Base-by-base conservation (phyloP, 345 rosid genomes). In the Noccaea bulbosa region DNA sequence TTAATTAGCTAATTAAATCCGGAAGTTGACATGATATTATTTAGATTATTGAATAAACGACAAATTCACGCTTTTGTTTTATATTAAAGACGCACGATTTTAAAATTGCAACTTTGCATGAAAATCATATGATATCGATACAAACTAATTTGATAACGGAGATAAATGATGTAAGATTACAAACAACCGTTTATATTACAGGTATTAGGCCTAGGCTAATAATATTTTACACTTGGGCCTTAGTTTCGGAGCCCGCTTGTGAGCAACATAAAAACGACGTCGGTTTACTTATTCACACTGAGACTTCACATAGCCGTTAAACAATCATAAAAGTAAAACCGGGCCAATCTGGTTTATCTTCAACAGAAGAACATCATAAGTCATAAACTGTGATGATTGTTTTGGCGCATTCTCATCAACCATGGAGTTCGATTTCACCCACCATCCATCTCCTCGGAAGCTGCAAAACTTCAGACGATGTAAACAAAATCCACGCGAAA, bases 401-500 rank as follows among this genome's bases (percentile, higher is more conserved):
- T 46, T 78, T n/a, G 2, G 63, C 81, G 15, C 44, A 54, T 54
- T 72, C 66, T 41, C 77, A 24, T 46, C 62, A 78, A 9, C 67
- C 67, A 73, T 78, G 78, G 76, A 70, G 46, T 69, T 78, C 78
- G 30, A 74, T 70, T 7, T 65, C 65, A 15, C 35, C 76, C 44
- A 69, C 69, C 2, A 38, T 78, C 37, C 41, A 58, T 12, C 69
- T 74, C 17, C 72, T 78, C n/a, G 35, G 50, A 69, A 17, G 12
- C 54, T 78, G 76, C 46, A 52, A 17, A 78, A 55, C 35, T 15
- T 52, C 67, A 2, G 22, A 73, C 4, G 81, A 78, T 7, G 69
- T 78, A 0, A 39, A 38, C 8, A 58, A 63, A 68, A 53, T 78
- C 50, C 82, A 78, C 56, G 76, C 71, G 4, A 60, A 70, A 37